Percentiles rank a stretch among this genome's conserved stretches.
These are phyloP conservation scores for Leishmania braziliensis DNA, from an alignment of 208 protist species.

Conservation along the genomic window DNA sequence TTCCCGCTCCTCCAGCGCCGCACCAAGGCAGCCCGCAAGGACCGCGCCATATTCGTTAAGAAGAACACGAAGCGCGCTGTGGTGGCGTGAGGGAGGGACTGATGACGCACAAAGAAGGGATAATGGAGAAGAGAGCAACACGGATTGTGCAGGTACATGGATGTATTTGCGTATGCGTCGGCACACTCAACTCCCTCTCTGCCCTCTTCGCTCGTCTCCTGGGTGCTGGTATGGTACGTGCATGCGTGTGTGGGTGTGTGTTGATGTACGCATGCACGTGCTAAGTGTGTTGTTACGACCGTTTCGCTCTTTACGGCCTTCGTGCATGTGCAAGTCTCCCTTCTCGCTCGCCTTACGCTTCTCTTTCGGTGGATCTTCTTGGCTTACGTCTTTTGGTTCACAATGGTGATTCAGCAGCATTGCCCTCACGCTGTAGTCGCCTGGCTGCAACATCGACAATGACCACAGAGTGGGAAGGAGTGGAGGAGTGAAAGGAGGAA, in stretches of 20 bases:
- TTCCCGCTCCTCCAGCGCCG: conserved; percentile 96
- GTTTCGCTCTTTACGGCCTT: neutral
- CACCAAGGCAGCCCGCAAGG: conserved; percentile 73
- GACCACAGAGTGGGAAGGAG: neutral
- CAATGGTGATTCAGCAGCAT: neutral
- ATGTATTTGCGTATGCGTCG: neutral
- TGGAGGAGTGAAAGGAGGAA: neutral
- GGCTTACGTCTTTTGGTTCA: neutral
- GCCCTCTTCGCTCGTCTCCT: neutral
- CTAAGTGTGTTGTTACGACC: neutral
- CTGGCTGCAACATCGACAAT: neutral
- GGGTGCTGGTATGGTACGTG: neutral
- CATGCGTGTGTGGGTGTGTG: neutral
- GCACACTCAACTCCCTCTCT: neutral
- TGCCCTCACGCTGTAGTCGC: neutral
- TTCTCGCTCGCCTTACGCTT: neutral
- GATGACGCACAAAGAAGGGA: neutral
- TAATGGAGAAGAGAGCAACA: neutral
- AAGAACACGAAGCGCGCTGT: conserved; percentile 84
- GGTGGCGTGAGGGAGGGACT: conserved; percentile 45
- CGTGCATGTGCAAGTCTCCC: neutral
- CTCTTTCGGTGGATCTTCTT: neutral
- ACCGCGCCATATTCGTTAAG: conserved; percentile 84
- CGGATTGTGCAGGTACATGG: neutral
- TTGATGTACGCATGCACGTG: neutral